Base-by-base conservation (phyloP, 2,329 filamentous ascomycete genomes). In the Byssochlamys sp. region DNA sequence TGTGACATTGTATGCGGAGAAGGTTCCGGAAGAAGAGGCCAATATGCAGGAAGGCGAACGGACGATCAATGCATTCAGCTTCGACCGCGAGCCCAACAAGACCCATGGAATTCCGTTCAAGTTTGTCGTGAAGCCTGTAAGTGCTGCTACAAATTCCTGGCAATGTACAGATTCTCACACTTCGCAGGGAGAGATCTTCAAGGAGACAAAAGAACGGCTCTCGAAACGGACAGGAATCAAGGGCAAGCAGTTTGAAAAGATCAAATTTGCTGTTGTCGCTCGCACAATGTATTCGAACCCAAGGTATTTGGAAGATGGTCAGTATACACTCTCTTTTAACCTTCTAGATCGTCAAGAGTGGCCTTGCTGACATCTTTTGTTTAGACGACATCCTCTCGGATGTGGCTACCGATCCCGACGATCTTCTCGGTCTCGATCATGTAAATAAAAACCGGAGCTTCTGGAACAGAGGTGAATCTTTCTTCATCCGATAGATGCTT, bases 181-280 rank as follows among this genome's bases (percentile, higher is more conserved):
- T 24, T 4, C 4, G 11, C 57, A 92, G 84, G 89, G 85, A 56
- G 94, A 99, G 72, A 80, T 81, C 45, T 97, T 99, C 75, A 85
- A 84, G 58, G 90, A 97, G 33, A 96, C 91, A 50, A 96, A 92
- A 77, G 90, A 95, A 75, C 85, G 94, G n/a, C 79, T 99, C 3
- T 91, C 94, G 65, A 92, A 91, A 73, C 83, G 92, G 59, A 96
- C 90, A 0, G 91, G 91, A 27, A 86, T 99, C 76, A 96, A 96
- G 75, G 95, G 94, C 73, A 99, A 99, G 80, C 90, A 90, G 63
- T 91, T 99, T 65, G 92, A 99, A 74, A 97, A 97, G 80, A 94
- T 99, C 74, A 96, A 95, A 74, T 96, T 99, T 78, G 89, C 91
- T 5, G 75, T 95, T 31, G 82, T 96, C 55, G 80, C 85, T 71